Evolutionary conservation across 306 rosid genomes (phyloP).

Genomic region (Arachis stenosperma): DNA sequence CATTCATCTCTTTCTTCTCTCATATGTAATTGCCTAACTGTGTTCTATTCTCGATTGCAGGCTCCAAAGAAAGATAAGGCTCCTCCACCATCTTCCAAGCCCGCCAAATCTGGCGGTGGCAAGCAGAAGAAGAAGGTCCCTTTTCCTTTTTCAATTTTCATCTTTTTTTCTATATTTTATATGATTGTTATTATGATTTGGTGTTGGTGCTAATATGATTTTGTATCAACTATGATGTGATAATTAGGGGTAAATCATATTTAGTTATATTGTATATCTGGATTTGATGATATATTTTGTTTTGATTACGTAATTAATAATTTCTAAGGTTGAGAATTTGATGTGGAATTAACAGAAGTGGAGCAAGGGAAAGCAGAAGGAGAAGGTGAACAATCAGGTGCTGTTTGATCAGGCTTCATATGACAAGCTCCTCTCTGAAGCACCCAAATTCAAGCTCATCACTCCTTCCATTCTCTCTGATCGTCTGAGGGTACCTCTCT

Average conservation of each 20-base stretch:
- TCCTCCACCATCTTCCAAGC: conserved; percentile 53
- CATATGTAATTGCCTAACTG: too few species aligned
- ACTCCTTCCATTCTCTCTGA: conserved; percentile 52
- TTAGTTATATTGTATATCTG: too few species aligned
- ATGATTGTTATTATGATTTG: too few species aligned
- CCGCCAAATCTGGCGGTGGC: conserved; percentile 54
- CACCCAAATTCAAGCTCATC: conserved; percentile 53
- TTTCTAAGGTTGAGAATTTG: too few species aligned
- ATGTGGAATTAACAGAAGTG: conserved; percentile 35
- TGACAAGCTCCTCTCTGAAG: conserved; percentile 53
- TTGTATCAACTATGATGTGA: too few species aligned
- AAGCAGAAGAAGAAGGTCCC: conserved; percentile 51
- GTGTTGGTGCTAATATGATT: too few species aligned
- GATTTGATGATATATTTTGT: too few species aligned
- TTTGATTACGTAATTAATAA: too few species aligned
- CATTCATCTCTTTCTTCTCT: too few species aligned
- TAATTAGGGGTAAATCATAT: too few species aligned
- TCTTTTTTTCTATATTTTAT: too few species aligned
- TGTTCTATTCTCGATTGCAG: conserved; percentile 3
- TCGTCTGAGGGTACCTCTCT: conserved; percentile 47
- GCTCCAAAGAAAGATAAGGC: conserved; percentile 62
- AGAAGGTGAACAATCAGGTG: conserved; percentile 57
- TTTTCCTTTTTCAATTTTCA: too few species aligned
- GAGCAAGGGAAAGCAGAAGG: conserved; percentile 66
- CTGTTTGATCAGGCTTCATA: conserved; percentile 52